phyloP scores from a whole-genome alignment of 1,284 basidiomycete species.

The Flammula alnicola region DNA sequence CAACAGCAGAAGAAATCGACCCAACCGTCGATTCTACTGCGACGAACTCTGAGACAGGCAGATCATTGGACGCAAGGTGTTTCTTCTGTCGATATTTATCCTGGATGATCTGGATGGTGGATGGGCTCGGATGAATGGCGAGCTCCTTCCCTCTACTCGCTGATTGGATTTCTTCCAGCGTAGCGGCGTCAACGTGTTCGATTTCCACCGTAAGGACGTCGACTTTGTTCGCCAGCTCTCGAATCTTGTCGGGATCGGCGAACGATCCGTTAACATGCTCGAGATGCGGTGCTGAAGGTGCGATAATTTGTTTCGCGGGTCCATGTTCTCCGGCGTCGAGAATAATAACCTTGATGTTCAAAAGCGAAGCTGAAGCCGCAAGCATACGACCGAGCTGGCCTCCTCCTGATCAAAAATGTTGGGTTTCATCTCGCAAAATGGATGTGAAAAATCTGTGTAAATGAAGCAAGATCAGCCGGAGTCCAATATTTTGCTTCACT shows the following conservation, averaged over 20 bases:
- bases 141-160: constrained; percentile 38
- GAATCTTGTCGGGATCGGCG: constrained; percentile 81
- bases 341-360: constrained; percentile 88
- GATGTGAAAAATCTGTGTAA: constrained; percentile 16
- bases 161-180: constrained; percentile 72
- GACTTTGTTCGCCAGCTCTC: constrained; percentile 78
- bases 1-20: constrained; percentile 59
- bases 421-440: constrained; percentile 13
- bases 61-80: constrained; percentile 63
- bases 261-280: constrained; percentile 92
- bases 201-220: constrained; percentile 97
- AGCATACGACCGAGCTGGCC: constrained; percentile 99
- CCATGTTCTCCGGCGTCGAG: constrained; percentile 82
- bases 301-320: constrained; percentile 92
- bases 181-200: constrained; percentile 90
- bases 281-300: constrained; percentile 51
- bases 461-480: constrained; percentile 6
- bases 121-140: constrained; percentile 84
- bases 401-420: constrained; percentile 65
- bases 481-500: not conserved
- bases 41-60: constrained; percentile 80
- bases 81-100: constrained; percentile 94
- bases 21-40: constrained; percentile 59
- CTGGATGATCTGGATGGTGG: constrained; percentile 89
- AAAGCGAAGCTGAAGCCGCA: constrained; percentile 86